Evolutionary conservation across 257 asterid genomes (phyloP).

Genomic region (Craterostigma plantagineum): DNA sequence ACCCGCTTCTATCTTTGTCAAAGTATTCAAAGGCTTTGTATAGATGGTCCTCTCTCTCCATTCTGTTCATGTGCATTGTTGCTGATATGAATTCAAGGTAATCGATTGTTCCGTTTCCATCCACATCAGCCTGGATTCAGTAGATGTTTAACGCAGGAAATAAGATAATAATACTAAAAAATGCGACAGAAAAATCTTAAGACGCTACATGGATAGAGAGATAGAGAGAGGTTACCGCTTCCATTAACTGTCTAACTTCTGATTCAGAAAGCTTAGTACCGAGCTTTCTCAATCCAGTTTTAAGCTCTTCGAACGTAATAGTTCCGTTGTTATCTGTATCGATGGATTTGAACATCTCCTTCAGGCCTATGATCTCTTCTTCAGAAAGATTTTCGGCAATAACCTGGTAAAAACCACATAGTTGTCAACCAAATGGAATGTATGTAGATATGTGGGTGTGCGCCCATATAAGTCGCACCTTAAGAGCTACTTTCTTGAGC

Average conservation of each 20-base stretch:
- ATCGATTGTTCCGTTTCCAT: conserved; percentile 70
- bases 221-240: conserved; percentile 55
- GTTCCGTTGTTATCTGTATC: conserved; percentile 63
- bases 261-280: conserved; percentile 52
- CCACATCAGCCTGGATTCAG: conserved; percentile 48
- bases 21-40: conserved; percentile 58
- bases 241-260: conserved; percentile 65
- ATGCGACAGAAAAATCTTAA: no score
- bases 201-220: no score
- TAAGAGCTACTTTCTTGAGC: conserved; percentile 73
- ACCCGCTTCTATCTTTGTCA: conserved; percentile 75
- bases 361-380: conserved; percentile 75
- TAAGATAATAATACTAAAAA: not conserved
- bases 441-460: not conserved
- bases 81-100: conserved; percentile 68
- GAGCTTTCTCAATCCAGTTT: conserved; percentile 51
- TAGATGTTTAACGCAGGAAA: not conserved
- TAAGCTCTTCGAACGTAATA: conserved; percentile 54
- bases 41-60: conserved; percentile 65
- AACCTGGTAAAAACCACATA: conserved; percentile 19
- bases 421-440: conserved; percentile 3
- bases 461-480: conserved; percentile 33
- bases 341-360: conserved; percentile 65
- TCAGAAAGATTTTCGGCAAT: conserved; percentile 73
- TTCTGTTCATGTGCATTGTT: conserved; percentile 67